Evolutionary conservation across 495 filamentous ascomycete species (phyloP), one percentile per base, ranked within the genome.

Genomic region (Penicillium roqueforti): DNA sequence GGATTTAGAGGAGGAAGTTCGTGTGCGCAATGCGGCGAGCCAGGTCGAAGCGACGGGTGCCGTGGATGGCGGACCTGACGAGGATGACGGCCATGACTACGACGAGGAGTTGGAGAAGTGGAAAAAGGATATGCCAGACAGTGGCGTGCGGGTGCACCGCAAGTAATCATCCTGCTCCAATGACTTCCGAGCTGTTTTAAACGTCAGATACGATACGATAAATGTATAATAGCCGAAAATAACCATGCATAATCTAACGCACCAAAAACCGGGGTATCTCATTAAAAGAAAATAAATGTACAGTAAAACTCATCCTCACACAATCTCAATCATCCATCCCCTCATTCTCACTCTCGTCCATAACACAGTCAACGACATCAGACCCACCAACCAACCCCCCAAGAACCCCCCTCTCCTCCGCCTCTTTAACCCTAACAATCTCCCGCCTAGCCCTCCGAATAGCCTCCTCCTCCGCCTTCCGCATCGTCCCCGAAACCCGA

Each of bases 401-500:
- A 56, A 79, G 68, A 4, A 75, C 66, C 1, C 61, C 73, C 44
- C 65, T 71, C 63, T 73, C 74, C 54, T 65, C 68, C 25, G 64
- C 63, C 11, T 73, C 76, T 58, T 79, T 74, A 6, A 84, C 80
- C 38, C 82, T 79, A 49, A 86, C 74, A 53, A 95, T 85, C 62
- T 87, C 81, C 45, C 77, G 75, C 58, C 83, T 83, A 37, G 89
- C 88, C 54, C 89, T 78, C 19, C 83, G 78, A 62, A 97, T 85
- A 32, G 87, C 89, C 67, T 92, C 91, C 67, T 93, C 86, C 76
- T 97, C 90, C 3, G 86, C 86, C 73, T 95, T 96, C 55, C 83
- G 83, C 60, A 98, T 95, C 9, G 95, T 98, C 19, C 93, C 93
- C 53, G 87, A 90, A n/a, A 96, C 89, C 51, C 87, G 79, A 14